Evolutionary conservation across 306 rosid species (phyloP).

Genomic region (Geum urbanum): DNA sequence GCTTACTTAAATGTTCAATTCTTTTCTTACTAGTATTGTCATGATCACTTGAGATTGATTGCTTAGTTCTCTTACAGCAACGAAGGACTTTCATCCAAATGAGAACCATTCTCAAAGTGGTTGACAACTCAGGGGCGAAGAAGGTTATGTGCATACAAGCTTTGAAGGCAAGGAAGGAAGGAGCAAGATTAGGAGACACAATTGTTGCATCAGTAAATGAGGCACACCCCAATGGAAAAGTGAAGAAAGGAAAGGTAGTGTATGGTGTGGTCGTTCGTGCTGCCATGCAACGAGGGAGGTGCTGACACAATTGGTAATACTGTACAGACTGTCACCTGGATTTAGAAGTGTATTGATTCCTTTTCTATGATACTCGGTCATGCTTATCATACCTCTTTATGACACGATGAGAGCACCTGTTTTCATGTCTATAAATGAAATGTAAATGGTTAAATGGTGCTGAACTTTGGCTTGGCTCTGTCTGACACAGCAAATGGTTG

Average conservation of each 20-base stretch:
- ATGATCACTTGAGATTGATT: not conserved
- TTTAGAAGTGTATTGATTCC: too few relatives aligned
- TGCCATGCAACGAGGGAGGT: conserved; percentile 69
- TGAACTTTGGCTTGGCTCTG: too few relatives aligned
- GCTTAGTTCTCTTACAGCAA: conserved; percentile 42
- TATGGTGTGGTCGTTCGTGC: conserved; percentile 69
- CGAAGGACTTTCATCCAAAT: conserved; percentile 81
- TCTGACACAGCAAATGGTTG: too few relatives aligned
- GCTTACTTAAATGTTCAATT: too few relatives aligned
- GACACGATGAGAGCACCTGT: too few relatives aligned
- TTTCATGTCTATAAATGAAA: too few relatives aligned
- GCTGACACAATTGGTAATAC: conserved; percentile 84
- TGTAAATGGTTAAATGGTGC: too few relatives aligned
- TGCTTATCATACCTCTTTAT: too few relatives aligned
- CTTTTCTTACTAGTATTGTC: too few relatives aligned
- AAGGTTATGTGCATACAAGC: conserved; percentile 95
- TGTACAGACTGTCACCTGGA: conserved; percentile 24
- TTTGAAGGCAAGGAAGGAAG: conserved; percentile 73
- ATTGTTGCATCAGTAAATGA: conserved; percentile 86
- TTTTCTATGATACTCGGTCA: too few relatives aligned
- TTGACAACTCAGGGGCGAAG: conserved; percentile 79
- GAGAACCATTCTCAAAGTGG: conserved; percentile 92
- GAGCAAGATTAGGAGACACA: conserved; percentile 90
- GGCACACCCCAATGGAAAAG: conserved; percentile 86
- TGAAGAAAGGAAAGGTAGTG: conserved; percentile 66